A percentile compares a stretch with the other conserved stretches of the same genome.
These are phyloP conservation scores for Alternaria ventricosa DNA, from an alignment of 2,329 filamentous ascomycete genomes.

Conservation along the genomic window DNA sequence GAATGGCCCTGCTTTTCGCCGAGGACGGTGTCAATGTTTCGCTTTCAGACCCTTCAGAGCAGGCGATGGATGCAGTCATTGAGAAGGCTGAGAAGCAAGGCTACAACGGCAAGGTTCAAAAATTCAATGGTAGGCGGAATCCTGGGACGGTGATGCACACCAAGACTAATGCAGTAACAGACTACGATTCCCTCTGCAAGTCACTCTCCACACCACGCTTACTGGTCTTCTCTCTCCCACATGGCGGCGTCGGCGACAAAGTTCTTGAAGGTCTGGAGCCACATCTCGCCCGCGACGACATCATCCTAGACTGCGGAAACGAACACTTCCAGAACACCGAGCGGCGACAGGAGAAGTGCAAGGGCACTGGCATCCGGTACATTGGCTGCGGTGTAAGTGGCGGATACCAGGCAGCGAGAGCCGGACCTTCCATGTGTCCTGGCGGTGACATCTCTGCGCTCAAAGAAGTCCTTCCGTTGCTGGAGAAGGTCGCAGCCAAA, in stretches of 20 bases:
- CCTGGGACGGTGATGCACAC: neutral
- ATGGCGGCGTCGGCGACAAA: slow-evolving; percentile 56
- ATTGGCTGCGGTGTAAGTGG: slow-evolving; percentile 73
- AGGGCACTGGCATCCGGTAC: slow-evolving; percentile 66
- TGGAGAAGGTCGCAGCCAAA: slow-evolving; percentile 68
- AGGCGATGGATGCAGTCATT: slow-evolving; percentile 56
- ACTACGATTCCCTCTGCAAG: slow-evolving; percentile 60
- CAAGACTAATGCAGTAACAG: slow-evolving; percentile 32
- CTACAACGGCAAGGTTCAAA: slow-evolving; percentile 47
- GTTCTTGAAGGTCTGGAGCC: slow-evolving; percentile 57
- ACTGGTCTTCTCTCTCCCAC: slow-evolving; percentile 61
- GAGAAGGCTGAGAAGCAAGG: slow-evolving; percentile 50
- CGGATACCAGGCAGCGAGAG: slow-evolving; percentile 71
- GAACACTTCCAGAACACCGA: slow-evolving; percentile 72
- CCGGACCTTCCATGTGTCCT: slow-evolving; percentile 72
- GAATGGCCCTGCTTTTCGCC: slow-evolving; percentile 65
- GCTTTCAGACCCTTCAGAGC: slow-evolving; percentile 60
- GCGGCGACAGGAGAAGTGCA: slow-evolving; percentile 64
- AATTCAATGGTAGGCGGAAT: slow-evolving; percentile 42
- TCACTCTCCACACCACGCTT: slow-evolving; percentile 58
- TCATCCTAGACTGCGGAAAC: slow-evolving; percentile 73
- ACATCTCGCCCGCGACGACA: slow-evolving; percentile 65
- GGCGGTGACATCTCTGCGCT: slow-evolving; percentile 66
- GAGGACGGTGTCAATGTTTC: slow-evolving; percentile 63
- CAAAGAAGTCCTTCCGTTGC: slow-evolving; percentile 65